These are phyloP conservation scores for Vachellia pachyceras DNA, from an alignment of 306 rosid species.

Conservation along the genomic window DNA sequence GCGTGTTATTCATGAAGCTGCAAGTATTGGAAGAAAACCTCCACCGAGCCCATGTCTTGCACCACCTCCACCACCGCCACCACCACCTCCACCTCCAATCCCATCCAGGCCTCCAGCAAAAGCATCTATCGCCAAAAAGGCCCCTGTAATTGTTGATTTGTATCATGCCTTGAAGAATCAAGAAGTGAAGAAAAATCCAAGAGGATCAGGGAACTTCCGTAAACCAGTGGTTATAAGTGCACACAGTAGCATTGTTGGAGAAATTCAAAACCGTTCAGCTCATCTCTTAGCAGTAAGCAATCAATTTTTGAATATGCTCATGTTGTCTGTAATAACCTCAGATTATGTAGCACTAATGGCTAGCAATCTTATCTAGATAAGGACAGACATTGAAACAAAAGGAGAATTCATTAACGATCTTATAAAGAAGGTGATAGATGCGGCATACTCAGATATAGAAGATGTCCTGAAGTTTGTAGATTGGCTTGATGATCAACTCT, in stretches of 20 bases:
- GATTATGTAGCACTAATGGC: conserved; percentile 27
- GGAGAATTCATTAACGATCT: conserved; percentile 86
- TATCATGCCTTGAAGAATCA: conserved; percentile 63
- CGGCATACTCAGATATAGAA: conserved; percentile 73
- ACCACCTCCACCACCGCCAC: conserved; percentile 59
- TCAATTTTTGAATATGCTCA: conserved; percentile 26
- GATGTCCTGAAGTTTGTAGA: conserved; percentile 84
- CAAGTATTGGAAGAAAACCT: conserved; percentile 43
- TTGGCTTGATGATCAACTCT: conserved; percentile 88
- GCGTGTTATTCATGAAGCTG: conserved; percentile 40
- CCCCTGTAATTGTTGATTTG: conserved; percentile 58
- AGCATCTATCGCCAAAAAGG: conserved; percentile 52
- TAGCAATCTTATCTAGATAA: conserved; percentile 64
- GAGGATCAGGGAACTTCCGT: conserved; percentile 48
- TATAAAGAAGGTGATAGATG: conserved; percentile 69
- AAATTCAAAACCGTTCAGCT: conserved; percentile 92
- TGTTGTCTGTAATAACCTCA: conserved; percentile 9
- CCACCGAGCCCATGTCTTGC: conserved; percentile 45
- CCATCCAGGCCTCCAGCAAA: conserved; percentile 52
- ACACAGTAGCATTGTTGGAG: conserved; percentile 92
- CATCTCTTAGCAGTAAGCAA: conserved; percentile 88
- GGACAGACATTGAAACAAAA: conserved; percentile 85
- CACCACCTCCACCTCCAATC: conserved; percentile 70
- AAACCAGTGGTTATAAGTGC: conserved; percentile 59
- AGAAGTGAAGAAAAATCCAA: conserved; percentile 57